Base-by-base conservation (phyloP, 2,329 filamentous ascomycete genomes). In the Ustilaginoidea virens region DNA sequence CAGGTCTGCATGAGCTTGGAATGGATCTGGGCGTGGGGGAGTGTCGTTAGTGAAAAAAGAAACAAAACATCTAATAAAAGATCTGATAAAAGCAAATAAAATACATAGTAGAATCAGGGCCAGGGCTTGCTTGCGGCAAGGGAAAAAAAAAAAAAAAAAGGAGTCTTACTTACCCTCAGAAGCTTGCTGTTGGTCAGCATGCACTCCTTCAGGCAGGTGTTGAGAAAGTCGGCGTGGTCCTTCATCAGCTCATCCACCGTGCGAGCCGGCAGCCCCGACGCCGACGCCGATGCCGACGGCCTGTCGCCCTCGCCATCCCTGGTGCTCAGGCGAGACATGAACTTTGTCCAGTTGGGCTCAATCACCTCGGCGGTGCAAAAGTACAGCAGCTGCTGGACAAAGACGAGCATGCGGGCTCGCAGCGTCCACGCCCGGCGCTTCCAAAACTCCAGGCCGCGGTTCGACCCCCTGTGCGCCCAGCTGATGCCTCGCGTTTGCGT, bases 201-300 rank as follows among this genome's bases (percentile, higher is more conserved):
- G 60, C 90, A 96, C 57, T 96, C 90, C 56, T 96, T 98, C 44
- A 98, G 63, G 51, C 90, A 98, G 4, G 90, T 96, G 44, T 94
- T 90, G 27, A 98, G 60, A 51, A 98, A 98, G 55, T 96, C 90
- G 35, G 98, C 86, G 55, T 98, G 90, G 47, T 96, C 86, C 56
- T 96, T 83, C 90, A 98, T 98, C 47, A 98, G 58, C 56, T 96
- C 85, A 46, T 98, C 90, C 1, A 98, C 90, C 0, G 90, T 98
- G 21, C 85, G 57, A 7, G 30, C 25, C 7, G 33, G 25, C 10
- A 7, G 13, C 5, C 49, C 48, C 9, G 47, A 12, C 11, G 22
- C 8, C 22, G n/a, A n/a, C n/a, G n/a, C n/a, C n/a, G n/a, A n/a
- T n/a, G n/a, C n/a, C n/a, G n/a, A 32, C n/a, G 34, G 33, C 20